phyloP scores from a whole-genome alignment of 768 basidiomycete genomes.

The Russula emetica region DNA sequence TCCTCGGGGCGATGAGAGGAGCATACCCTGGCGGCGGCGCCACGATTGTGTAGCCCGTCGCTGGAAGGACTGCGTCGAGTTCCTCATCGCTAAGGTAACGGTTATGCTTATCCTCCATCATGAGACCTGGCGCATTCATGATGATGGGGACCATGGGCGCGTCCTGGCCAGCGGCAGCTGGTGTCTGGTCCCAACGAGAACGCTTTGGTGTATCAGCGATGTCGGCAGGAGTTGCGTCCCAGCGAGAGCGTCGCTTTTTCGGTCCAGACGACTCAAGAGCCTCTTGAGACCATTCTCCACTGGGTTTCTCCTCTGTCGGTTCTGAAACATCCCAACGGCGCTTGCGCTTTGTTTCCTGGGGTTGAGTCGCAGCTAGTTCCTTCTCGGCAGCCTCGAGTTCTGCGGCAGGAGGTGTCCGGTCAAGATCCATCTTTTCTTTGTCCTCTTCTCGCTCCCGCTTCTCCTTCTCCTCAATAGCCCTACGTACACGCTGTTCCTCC shows the following conservation, averaged over 20 bases:
- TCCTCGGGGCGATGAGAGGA: constrained; percentile 58
- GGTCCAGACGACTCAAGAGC: constrained; percentile 68
- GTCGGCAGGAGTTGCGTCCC: constrained; percentile 91
- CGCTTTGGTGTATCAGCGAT: constrained; percentile 74
- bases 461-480: constrained; percentile 87
- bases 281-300: constrained; percentile 71
- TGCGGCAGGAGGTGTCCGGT: constrained; percentile 85
- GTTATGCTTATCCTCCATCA: constrained; percentile 94
- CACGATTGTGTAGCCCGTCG: constrained; percentile 84
- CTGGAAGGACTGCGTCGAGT: constrained; percentile 84
- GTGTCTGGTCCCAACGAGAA: constrained; percentile 97
- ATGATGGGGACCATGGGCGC: constrained; percentile 74
- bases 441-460: constrained; percentile 65
- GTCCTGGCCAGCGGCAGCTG: constrained; percentile 54
- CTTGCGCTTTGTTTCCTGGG: constrained; percentile 57
- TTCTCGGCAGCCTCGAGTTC: constrained; percentile 70
- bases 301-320: constrained; percentile 52
- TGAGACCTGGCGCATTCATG: constrained; percentile 77
- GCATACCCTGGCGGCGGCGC: constrained; percentile 93
- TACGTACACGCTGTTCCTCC: constrained; percentile 80
- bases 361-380: constrained; percentile 53
- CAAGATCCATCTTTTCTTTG: constrained; percentile 80
- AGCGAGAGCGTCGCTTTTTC: constrained; percentile 90
- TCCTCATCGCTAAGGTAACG: constrained; percentile 96
- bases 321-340: constrained; percentile 74